phyloP scores from a whole-genome alignment of 139 green algal genomes.

The Chara braunii region DNA sequence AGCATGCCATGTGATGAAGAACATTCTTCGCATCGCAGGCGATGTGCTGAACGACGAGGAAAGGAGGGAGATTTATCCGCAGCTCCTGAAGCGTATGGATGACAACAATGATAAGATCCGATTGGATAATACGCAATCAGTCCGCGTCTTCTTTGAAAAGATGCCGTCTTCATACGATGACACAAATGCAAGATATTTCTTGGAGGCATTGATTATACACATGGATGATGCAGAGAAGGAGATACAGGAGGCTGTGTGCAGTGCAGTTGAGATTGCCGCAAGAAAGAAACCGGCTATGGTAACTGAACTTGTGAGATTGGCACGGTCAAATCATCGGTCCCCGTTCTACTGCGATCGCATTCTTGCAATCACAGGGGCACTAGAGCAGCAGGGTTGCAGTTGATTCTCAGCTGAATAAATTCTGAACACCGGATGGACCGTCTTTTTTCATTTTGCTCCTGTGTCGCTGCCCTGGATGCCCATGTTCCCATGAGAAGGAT shows the following conservation, averaged over 20 bases:
- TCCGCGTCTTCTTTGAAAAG: conserved; percentile 45
- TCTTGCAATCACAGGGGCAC: no score
- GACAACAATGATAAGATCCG: conserved; percentile 65
- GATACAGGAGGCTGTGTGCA: conserved; percentile 51
- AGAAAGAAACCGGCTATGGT: no score
- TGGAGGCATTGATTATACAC: conserved; percentile 60
- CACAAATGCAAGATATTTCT: conserved; percentile 60
- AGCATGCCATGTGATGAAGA: conserved; percentile 39
- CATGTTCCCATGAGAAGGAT: no score
- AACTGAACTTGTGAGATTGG: no score
- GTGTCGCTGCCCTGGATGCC: no score
- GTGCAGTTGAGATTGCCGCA: conserved; percentile 11
- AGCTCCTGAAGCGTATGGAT: conserved; percentile 73
- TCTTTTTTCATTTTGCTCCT: no score
- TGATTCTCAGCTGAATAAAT: no score
- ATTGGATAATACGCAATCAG: conserved; percentile 16
- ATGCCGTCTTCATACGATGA: conserved; percentile 43
- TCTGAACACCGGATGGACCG: no score
- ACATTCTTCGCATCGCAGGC: conserved; percentile 1
- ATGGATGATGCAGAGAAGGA: conserved; percentile 62
- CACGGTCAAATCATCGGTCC: no score
- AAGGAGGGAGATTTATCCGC: conserved; percentile 55
- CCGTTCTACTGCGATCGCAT: no score
- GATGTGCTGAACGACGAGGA: conserved; percentile 47
- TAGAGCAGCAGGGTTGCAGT: no score